phyloP scores from a whole-genome alignment of 2,329 filamentous ascomycete species.

The Fusarium udum region DNA sequence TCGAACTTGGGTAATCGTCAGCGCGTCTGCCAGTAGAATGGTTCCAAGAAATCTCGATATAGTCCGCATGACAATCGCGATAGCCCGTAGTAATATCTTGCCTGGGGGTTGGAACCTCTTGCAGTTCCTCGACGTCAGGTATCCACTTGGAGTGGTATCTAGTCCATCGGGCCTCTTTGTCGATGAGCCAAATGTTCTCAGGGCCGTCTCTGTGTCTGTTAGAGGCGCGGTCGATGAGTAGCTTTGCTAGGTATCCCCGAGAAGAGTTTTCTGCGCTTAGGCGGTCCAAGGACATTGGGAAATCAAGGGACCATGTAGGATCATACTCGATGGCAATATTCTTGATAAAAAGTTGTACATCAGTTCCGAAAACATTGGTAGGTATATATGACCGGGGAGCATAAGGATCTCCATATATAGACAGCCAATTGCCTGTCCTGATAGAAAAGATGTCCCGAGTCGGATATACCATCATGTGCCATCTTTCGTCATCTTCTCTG shows the following conservation, averaged over 20 bases:
- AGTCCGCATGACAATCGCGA: background rate
- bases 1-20: background rate
- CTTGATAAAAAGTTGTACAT: background rate
- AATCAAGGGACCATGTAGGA: background rate
- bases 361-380: background rate
- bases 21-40: no score
- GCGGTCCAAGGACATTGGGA: background rate
- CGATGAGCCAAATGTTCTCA: background rate
- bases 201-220: background rate
- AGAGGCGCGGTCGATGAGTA: background rate
- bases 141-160: background rate
- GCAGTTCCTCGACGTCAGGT: no score
- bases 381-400: background rate
- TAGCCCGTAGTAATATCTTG: background rate
- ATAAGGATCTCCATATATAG: background rate
- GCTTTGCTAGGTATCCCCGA: background rate
- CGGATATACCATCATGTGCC: background rate
- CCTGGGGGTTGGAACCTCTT: background rate
- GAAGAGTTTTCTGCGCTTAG: background rate
- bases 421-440: background rate
- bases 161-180: background rate
- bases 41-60: background rate
- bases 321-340: background rate
- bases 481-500: accelerated
- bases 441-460: slow-evolving; percentile 1